Evolutionary conservation across 352 stramenopile species (phyloP).

Genomic region (Pythium pyrilobum): DNA sequence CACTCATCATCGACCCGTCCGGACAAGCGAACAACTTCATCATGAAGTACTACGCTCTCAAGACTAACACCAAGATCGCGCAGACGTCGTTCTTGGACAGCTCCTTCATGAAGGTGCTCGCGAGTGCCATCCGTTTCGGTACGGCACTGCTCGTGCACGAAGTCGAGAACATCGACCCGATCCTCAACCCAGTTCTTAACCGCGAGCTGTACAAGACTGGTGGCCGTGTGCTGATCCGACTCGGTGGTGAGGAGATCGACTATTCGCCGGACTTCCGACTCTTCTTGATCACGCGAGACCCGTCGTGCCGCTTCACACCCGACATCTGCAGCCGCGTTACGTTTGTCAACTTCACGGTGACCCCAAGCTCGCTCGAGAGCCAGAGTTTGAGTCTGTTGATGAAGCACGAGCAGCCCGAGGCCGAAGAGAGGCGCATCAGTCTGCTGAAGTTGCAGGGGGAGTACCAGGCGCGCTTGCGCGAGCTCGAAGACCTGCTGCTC

Average conservation of each 20-base stretch:
- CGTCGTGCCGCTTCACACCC: constrained; percentile 95
- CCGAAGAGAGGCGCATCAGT: constrained; percentile 94
- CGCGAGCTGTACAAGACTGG: constrained; percentile 98
- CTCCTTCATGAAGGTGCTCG: constrained; percentile 99
- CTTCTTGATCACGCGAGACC: constrained; percentile 98
- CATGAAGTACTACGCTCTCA: constrained; percentile 95
- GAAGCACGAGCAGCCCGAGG: constrained; percentile 95
- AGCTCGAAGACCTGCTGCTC: constrained; percentile 98
- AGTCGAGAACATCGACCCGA: constrained; percentile 99
- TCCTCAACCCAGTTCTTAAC: constrained; percentile 99
- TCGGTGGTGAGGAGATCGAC: constrained; percentile 99
- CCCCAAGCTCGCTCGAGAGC: constrained; percentile 95
- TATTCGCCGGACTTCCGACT: constrained; percentile 99
- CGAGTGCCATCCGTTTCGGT: constrained; percentile 99
- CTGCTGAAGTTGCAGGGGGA: constrained; percentile 98
- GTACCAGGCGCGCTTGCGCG: constrained; percentile 95
- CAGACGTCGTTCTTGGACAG: constrained; percentile 99
- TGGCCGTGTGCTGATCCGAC: constrained; percentile 95
- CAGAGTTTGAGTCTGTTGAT: constrained; percentile 96
- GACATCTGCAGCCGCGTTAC: constrained; percentile 99
- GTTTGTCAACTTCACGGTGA: constrained; percentile 99
- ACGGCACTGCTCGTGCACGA: constrained; percentile 98
- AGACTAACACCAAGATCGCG: constrained; percentile 91
- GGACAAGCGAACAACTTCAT: constrained; percentile 98
- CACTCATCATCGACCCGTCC: constrained; percentile 98